Evolutionary conservation across 495 filamentous ascomycete species (phyloP).

Genomic region (Melanomma pulvis-pyrius): DNA sequence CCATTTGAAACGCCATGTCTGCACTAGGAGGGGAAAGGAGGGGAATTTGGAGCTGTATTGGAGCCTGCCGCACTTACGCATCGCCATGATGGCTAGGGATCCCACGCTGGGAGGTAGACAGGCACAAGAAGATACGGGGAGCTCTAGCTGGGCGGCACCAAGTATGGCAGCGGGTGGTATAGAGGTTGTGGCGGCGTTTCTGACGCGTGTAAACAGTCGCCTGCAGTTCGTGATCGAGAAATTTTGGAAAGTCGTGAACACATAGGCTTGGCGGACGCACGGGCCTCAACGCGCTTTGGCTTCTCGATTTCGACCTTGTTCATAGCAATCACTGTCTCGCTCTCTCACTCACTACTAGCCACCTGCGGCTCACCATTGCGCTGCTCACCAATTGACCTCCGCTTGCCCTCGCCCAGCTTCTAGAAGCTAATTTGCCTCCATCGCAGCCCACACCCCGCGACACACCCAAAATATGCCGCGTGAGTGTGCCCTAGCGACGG

Average conservation of each 20-base stretch:
- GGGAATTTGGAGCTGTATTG: constrained; percentile 25
- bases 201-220: constrained; percentile 16
- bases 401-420: not conserved
- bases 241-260: constrained; percentile 12
- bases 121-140: constrained; percentile 41
- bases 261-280: not conserved
- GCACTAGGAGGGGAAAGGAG: constrained; percentile 13
- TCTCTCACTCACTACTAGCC: not conserved
- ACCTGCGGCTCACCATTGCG: constrained; percentile 1
- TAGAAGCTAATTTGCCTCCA: not conserved
- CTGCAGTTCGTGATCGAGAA: constrained; percentile 13
- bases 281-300: constrained; percentile 5
- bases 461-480: constrained; percentile 32
- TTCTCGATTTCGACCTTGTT: constrained; percentile 10
- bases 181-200: constrained; percentile 1
- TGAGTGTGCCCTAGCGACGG: constrained; percentile 18
- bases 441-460: not conserved
- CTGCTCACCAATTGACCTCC: constrained; percentile 2
- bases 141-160: constrained; percentile 10
- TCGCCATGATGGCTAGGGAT: constrained; percentile 58
- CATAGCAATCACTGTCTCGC: not conserved
- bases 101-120: constrained; percentile 43
- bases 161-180: not conserved
- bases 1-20: not conserved
- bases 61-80: constrained; percentile 56